Evolutionary conservation across 2,329 filamentous ascomycete genomes (phyloP).

Genomic region (Diaporthe ampelina): DNA sequence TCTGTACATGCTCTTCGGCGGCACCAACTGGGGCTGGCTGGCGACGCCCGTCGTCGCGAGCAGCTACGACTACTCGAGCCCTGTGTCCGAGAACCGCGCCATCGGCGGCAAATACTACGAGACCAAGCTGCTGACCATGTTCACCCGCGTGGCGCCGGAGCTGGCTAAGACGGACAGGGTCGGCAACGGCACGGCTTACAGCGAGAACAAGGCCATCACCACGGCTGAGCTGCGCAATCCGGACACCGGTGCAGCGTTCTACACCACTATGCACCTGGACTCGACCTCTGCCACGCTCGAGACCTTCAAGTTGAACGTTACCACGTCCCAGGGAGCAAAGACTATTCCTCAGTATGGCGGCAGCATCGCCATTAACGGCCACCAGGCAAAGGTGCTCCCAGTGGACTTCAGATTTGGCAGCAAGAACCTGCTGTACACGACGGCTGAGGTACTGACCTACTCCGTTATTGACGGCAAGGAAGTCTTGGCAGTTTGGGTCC

Average conservation of each 20-base stretch:
- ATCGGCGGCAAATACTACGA: slow-evolving; percentile 74
- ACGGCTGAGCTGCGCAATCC: slow-evolving; percentile 71
- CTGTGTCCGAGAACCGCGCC: slow-evolving; percentile 70
- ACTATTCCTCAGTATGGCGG: slow-evolving; percentile 66
- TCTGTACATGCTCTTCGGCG: slow-evolving; percentile 76
- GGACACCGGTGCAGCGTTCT: slow-evolving; percentile 69
- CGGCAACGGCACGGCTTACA: slow-evolving; percentile 61
- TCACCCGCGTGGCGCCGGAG: slow-evolving; percentile 70
- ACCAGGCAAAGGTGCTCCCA: slow-evolving; percentile 73
- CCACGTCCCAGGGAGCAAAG: slow-evolving; percentile 67
- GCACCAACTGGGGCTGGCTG: slow-evolving; percentile 74
- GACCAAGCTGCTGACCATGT: slow-evolving; percentile 72
- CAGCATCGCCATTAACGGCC: slow-evolving; percentile 68
- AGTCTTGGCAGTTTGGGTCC: slow-evolving; percentile 66
- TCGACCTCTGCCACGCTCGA: slow-evolving; percentile 66
- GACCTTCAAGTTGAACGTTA: slow-evolving; percentile 67
- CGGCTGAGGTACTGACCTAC: slow-evolving; percentile 68
- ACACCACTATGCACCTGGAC: slow-evolving; percentile 68
- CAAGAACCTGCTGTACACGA: slow-evolving; percentile 67
- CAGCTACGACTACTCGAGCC: slow-evolving; percentile 75
- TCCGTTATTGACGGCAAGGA: slow-evolving; percentile 61
- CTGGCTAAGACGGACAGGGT: slow-evolving; percentile 67
- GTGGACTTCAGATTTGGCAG: slow-evolving; percentile 70
- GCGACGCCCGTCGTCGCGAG: slow-evolving; percentile 70
- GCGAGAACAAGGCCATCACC: slow-evolving; percentile 65